Percentiles rank a stretch among this genome's conserved stretches.
Conservation (phyloP, 2,329 filamentous ascomycete species). For the Microdochium bolleyi region DNA sequence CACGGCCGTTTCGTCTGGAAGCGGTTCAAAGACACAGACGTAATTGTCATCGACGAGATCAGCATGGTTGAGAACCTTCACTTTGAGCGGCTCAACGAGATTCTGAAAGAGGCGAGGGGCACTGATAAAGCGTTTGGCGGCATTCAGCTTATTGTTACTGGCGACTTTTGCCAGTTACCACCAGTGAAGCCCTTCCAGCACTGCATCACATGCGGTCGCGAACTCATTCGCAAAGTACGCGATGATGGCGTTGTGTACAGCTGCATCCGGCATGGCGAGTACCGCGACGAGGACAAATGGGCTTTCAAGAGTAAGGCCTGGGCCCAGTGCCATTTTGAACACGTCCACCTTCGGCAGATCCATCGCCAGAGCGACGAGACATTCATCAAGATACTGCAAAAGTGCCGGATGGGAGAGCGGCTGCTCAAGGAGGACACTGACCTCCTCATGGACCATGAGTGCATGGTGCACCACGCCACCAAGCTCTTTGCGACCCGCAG, state of each 20-base stretch:
- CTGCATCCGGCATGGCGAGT: constrained; percentile 26
- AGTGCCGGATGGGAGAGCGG: constrained; percentile 36
- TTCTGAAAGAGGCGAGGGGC: constrained; percentile 30
- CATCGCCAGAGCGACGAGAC: constrained; percentile 46
- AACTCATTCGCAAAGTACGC: constrained; percentile 11
- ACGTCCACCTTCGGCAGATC: constrained; percentile 44
- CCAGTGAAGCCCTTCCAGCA: constrained; percentile 48
- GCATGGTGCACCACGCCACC: constrained; percentile 31
- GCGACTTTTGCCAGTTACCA: constrained; percentile 54
- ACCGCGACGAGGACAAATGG: constrained; percentile 45
- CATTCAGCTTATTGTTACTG: constrained; percentile 46
- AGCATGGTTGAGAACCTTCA: constrained; percentile 53
- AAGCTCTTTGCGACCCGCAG: constrained; percentile 32
- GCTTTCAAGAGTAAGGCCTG: constrained; percentile 50
- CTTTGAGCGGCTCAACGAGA: constrained; percentile 40
- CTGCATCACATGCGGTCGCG: constrained; percentile 39
- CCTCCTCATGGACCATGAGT: constrained; percentile 35
- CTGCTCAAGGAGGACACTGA: constrained; percentile 27
- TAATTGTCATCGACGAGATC: constrained; percentile 58
- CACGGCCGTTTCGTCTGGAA: constrained; percentile 21
- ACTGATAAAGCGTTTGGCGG: constrained; percentile 28
- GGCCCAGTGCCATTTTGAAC: constrained; percentile 42
- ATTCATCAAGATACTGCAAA: constrained; percentile 49
- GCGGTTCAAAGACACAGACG: constrained; percentile 35
- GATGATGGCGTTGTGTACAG: constrained; percentile 15